Evolutionary conservation across 768 basidiomycete genomes (phyloP).

Genomic region (Pleurotus eryngii): DNA sequence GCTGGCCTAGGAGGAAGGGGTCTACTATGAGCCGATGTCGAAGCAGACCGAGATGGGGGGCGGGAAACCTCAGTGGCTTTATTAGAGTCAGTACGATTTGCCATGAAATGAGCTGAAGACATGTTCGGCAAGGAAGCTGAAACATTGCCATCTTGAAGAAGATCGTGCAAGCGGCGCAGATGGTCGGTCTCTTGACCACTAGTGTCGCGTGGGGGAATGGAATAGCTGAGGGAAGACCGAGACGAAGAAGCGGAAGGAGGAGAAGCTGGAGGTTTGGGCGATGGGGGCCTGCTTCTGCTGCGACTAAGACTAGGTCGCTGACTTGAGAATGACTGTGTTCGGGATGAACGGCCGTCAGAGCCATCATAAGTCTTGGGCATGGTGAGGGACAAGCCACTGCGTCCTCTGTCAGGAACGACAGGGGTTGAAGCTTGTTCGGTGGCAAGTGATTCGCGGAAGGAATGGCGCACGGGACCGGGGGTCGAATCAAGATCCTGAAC

Average conservation of each 20-base stretch:
- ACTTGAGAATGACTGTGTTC: conserved; percentile 21
- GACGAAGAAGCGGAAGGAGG: conserved; percentile 16
- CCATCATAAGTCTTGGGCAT: conserved; percentile 3
- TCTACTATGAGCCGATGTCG: conserved; percentile 6
- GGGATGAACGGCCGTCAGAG: conserved; percentile 10
- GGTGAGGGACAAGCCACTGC: conserved; percentile 4
- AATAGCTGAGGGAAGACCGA: conserved; percentile 15
- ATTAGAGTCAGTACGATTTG: conserved; percentile 10
- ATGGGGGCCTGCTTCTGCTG: neutral
- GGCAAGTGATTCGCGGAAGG: neutral
- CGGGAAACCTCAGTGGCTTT: conserved; percentile 16
- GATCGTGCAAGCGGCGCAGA: conserved; percentile 41
- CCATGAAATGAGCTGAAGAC: conserved; percentile 22
- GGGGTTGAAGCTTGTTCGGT: neutral
- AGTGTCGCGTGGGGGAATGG: conserved; percentile 17
- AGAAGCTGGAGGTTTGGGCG: conserved; percentile 13
- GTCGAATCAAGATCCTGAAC: neutral
- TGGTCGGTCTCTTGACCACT: conserved; percentile 25
- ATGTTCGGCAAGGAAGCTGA: conserved; percentile 45
- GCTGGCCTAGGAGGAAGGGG: conserved; percentile 16
- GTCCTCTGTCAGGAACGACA: neutral
- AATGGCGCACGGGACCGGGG: neutral
- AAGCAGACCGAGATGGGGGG: conserved; percentile 15
- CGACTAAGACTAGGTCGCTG: conserved; percentile 8
- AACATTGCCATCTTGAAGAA: conserved; percentile 39